Evolutionary conservation across 2,329 filamentous ascomycete genomes (phyloP).

Genomic region (Blastomyces silverae): DNA sequence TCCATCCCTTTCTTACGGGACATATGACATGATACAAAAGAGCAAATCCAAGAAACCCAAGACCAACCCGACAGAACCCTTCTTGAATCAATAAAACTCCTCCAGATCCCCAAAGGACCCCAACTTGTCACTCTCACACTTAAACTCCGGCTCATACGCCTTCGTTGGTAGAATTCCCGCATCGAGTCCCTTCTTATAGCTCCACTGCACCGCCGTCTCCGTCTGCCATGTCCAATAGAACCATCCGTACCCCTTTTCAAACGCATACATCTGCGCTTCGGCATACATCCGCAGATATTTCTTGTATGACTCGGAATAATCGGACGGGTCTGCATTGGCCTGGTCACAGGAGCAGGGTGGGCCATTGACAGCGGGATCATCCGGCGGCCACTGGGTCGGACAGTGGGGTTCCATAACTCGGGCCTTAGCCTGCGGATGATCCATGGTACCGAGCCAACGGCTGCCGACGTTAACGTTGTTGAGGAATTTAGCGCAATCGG

Average conservation of each 20-base stretch:
- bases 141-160: slow-evolving; percentile 64
- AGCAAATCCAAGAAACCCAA: background rate
- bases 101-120: slow-evolving; percentile 40
- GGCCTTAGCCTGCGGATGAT: slow-evolving; percentile 46
- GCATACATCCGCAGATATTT: slow-evolving; percentile 82
- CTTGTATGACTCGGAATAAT: slow-evolving; percentile 70
- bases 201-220: slow-evolving; percentile 81
- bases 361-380: slow-evolving; percentile 40
- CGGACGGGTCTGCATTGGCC: slow-evolving; percentile 65
- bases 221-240: slow-evolving; percentile 99
- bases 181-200: slow-evolving; percentile 61
- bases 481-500: slow-evolving; percentile 79
- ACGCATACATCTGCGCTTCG: slow-evolving; percentile 90
- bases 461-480: slow-evolving; percentile 86
- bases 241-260: slow-evolving; percentile 93
- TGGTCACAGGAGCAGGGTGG: slow-evolving; percentile 60
- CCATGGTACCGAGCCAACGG: slow-evolving; percentile 82
- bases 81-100: slow-evolving; percentile 37
- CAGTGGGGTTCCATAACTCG: slow-evolving; percentile 66
- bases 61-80: background rate
- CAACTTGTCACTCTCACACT: slow-evolving; percentile 48
- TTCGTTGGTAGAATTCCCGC: slow-evolving; percentile 73
- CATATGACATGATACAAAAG: background rate
- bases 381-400: slow-evolving; percentile 47
- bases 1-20: background rate